Conservation (phyloP, 2,329 filamentous ascomycete genomes). For the Endocalyx cinctus region DNA sequence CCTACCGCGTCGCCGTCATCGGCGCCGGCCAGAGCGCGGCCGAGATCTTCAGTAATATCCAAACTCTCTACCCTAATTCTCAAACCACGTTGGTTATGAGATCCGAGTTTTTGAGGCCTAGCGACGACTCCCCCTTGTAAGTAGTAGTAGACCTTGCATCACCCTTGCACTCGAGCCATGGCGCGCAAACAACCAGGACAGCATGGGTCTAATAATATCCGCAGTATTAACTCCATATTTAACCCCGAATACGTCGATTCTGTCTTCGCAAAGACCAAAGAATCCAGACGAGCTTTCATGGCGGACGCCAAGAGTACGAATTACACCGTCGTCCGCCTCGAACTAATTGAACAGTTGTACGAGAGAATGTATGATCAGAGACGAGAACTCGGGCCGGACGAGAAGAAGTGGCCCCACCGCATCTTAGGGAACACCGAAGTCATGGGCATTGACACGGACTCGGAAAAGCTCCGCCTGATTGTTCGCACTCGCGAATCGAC, state of each 20-base stretch:
- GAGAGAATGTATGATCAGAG: conserved; percentile 83
- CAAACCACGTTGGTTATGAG: conserved; percentile 76
- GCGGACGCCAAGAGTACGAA: conserved; percentile 78
- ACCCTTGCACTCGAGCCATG: background rate
- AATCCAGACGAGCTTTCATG: conserved; percentile 57
- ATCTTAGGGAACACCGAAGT: conserved; percentile 70
- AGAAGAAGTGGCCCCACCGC: conserved; percentile 73
- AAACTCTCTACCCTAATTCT: conserved; percentile 75
- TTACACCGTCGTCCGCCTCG: conserved; percentile 89
- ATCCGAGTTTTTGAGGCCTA: conserved; percentile 77
- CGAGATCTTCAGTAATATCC: conserved; percentile 90
- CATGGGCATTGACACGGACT: conserved; percentile 50
- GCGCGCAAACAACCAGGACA: too few species aligned
- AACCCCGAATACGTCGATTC: conserved; percentile 79
- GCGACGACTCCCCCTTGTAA: conserved; percentile 94
- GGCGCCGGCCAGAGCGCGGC: conserved; percentile 90
- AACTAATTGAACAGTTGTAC: conserved; percentile 85
- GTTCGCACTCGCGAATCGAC: conserved; percentile 43
- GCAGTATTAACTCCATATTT: conserved; percentile 91
- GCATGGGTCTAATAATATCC: too few species aligned
- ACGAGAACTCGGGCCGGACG: conserved; percentile 62
- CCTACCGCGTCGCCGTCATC: conserved; percentile 76
- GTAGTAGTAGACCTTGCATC: too few species aligned
- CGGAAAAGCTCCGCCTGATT: conserved; percentile 53
- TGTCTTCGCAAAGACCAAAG: conserved; percentile 64